These are phyloP conservation scores for Erysimum cheiranthoides DNA, from an alignment of 345 rosid species.

Conservation along the genomic window DNA sequence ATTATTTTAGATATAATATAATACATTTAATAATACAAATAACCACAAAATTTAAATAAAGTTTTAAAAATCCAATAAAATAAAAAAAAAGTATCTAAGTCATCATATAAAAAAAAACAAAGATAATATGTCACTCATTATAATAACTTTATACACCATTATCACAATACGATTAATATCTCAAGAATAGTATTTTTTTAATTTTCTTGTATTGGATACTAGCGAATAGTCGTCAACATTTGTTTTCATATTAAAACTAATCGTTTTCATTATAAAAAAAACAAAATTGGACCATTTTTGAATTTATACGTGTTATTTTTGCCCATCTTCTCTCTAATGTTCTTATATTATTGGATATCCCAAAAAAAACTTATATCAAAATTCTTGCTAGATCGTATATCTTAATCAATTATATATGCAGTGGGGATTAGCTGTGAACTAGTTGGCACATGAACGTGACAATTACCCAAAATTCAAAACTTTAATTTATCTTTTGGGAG, in stretches of 20 bases:
- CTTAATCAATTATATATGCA: neutral
- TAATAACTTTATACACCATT: neutral
- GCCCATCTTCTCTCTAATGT: neutral
- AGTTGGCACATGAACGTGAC: slow-evolving; percentile 46
- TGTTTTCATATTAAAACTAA: neutral
- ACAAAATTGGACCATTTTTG: neutral
- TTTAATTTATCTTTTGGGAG: slow-evolving; percentile 31
- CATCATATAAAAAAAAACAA: neutral
- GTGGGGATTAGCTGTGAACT: slow-evolving; percentile 43
- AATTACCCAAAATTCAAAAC: slow-evolving; percentile 31
- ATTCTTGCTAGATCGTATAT: slow-evolving; percentile 6
- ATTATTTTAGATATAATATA: too few relatives aligned
- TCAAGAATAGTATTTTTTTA: slow-evolving; percentile 10
- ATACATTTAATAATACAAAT: neutral
- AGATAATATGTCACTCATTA: neutral
- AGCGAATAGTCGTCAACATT: slow-evolving; percentile 35
- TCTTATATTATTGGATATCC: neutral
- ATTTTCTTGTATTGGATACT: slow-evolving; percentile 21
- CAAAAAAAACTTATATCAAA: neutral
- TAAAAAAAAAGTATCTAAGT: neutral
- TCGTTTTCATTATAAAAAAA: neutral
- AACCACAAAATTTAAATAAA: neutral
- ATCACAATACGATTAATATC: slow-evolving; percentile 5
- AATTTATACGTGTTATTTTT: neutral
- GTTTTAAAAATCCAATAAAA: neutral